Evolutionary conservation across 495 filamentous ascomycete species (phyloP), one percentile per base, ranked within the genome.

Genomic region (Lepidopterella palustris): DNA sequence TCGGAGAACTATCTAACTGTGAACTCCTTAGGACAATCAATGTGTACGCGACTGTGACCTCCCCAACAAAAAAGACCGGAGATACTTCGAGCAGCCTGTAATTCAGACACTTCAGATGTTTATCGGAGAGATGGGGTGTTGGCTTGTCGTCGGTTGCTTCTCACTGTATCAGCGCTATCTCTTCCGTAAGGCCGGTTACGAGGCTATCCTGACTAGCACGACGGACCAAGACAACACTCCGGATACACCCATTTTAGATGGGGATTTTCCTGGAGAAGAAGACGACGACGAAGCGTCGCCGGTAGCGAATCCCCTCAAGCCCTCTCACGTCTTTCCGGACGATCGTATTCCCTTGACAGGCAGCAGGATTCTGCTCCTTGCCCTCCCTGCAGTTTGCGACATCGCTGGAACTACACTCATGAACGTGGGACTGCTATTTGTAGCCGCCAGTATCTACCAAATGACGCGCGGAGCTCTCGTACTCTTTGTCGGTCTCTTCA

Each of bases 21-120:
- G 24, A 54, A 25, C 45, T 49, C 53, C 49, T 26, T 50, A 95
- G 90, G 93, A 98, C 73, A 92, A 95, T 80, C 87, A 95, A 85
- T 98, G 93, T 76, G 87, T 98, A 18, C 81, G 86, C 51, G 82
- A 97, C 76, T 98, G 93, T 75, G 84, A 90, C 59, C 81, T 86
- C 51, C 77, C 82, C 5, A 75, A 96, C 71, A 84, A 84, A n/a
- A 80, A 76, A 28, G 82, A 85, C 53, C 82, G 83, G 23, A 63
- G 78, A 29, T 77, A 78, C 63, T 97, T 98, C 73, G 89, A 95
- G 70, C 95, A 97, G 71, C 93, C 93, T 13, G 92, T 98, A 28
- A 85, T 97, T 60, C 93, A 98, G 73, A 97, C 93, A 9, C 81
- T 86, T 0, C 90, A 93, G 68, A 97, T 96, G 91, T 96, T 96